phyloP scores from a whole-genome alignment of 1,284 basidiomycete species.

The Ustilago curta region DNA sequence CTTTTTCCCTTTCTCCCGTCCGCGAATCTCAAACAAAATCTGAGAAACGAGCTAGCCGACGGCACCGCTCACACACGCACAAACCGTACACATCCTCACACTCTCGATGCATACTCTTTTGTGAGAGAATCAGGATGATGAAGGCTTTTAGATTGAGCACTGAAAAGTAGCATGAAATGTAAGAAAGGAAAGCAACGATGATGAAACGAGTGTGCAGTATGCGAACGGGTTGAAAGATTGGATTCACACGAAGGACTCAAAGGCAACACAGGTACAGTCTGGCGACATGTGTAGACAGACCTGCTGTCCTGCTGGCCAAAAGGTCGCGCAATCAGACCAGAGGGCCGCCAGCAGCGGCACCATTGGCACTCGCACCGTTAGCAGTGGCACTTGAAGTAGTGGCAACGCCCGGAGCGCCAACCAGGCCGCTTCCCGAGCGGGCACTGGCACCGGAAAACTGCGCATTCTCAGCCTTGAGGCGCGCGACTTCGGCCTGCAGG shows the following conservation, averaged over 20 bases:
- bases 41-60: no score
- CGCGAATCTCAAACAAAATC: no score
- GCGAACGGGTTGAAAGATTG: background rate
- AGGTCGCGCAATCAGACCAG: background rate
- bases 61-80: no score
- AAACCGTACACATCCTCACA: no score
- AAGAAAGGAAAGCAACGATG: no score
- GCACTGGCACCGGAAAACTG: background rate
- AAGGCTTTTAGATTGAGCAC: no score
- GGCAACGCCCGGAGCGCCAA: background rate
- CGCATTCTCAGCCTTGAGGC: conserved; percentile 8
- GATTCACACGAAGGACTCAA: background rate
- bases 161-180: no score
- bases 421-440: background rate
- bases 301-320: background rate
- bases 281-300: conserved; percentile 8
- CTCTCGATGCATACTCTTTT: no score
- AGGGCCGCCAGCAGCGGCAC: background rate
- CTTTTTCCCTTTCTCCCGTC: no score
- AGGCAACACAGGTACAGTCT: background rate
- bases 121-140: no score
- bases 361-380: background rate
- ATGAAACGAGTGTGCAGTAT: no score
- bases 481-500: conserved; percentile 7
- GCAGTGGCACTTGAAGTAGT: background rate